These are phyloP conservation scores for Cytospora schulzeri DNA, from an alignment of 2,329 filamentous ascomycete species.

Conservation along the genomic window DNA sequence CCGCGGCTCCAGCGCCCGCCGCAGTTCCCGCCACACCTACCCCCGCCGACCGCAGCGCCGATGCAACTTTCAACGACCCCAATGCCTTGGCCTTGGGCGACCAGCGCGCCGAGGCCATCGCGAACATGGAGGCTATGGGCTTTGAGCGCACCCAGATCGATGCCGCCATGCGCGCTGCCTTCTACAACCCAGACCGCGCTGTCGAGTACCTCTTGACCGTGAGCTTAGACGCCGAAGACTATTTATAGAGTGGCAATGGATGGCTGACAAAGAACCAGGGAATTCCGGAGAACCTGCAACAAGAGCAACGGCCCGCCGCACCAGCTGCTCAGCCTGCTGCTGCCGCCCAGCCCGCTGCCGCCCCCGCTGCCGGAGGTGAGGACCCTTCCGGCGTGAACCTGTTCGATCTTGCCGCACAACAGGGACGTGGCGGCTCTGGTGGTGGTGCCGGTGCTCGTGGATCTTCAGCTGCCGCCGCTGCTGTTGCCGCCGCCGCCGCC, in stretches of 20 bases:
- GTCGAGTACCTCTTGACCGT: slow-evolving; percentile 94
- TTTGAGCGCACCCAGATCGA: slow-evolving; percentile 89
- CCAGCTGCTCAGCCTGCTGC: slow-evolving; percentile 42
- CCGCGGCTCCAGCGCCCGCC: slow-evolving; percentile 46
- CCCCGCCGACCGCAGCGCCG: slow-evolving; percentile 46
- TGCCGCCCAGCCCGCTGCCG: slow-evolving; percentile 43
- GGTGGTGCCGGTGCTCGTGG: slow-evolving; percentile 46
- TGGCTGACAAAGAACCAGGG: slow-evolving; percentile 56
- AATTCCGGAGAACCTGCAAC: slow-evolving; percentile 82
- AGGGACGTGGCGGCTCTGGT: slow-evolving; percentile 52
- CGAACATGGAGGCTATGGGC: slow-evolving; percentile 97
- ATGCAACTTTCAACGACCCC: slow-evolving; percentile 64
- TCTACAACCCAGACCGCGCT: slow-evolving; percentile 94
- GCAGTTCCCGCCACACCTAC: slow-evolving; percentile 57
- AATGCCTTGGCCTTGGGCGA: slow-evolving; percentile 85
- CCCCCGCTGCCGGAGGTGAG: slow-evolving; percentile 50
- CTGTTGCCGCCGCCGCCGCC: slow-evolving; percentile 46
- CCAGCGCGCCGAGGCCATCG: slow-evolving; percentile 78
- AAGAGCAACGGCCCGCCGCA: slow-evolving; percentile 43
- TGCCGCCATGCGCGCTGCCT: slow-evolving; percentile 91
- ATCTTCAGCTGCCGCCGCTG: slow-evolving; percentile 54
- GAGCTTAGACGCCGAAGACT: slow-evolving; percentile 40
- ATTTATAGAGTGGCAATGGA: not conserved
- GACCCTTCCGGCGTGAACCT: slow-evolving; percentile 75
- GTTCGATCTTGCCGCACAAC: slow-evolving; percentile 89